Conservation (phyloP, 2,329 filamentous ascomycete genomes). For the Xylaria sp. region DNA sequence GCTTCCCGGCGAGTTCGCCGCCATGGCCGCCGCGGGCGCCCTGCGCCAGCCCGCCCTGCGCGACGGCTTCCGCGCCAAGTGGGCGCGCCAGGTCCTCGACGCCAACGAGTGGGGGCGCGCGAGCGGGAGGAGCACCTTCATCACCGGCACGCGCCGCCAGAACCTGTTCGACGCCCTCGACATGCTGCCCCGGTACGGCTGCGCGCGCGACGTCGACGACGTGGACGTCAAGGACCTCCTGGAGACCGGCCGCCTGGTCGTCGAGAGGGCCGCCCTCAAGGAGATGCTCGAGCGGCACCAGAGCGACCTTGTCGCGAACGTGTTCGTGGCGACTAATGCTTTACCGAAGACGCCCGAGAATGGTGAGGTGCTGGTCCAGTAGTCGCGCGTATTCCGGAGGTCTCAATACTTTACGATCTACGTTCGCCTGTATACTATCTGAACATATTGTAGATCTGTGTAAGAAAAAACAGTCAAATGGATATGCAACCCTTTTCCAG, state of each 20-base stretch:
- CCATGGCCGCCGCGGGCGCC: conserved; percentile 41
- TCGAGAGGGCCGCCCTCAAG: conserved; percentile 81
- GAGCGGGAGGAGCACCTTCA: conserved; percentile 73
- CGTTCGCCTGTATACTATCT: conserved; percentile 18
- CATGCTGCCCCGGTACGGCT: conserved; percentile 66
- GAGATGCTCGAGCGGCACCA: conserved; percentile 73
- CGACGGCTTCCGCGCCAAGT: conserved; percentile 62
- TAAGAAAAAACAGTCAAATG: neutral
- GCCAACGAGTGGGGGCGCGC: conserved; percentile 70
- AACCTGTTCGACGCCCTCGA: conserved; percentile 70
- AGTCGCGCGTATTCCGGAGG: conserved; percentile 4
- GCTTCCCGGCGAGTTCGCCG: conserved; percentile 53
- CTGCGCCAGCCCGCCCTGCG: conserved; percentile 50
- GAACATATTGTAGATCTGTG: neutral
- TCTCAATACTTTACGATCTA: neutral
- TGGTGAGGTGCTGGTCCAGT: conserved; percentile 36
- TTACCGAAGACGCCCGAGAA: conserved; percentile 24
- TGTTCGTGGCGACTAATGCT: conserved; percentile 47
- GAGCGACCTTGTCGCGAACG: conserved; percentile 60
- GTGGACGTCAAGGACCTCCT: conserved; percentile 96
- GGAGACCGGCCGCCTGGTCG: conserved; percentile 79
- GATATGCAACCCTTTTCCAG: neutral
- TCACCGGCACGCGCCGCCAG: conserved; percentile 64
- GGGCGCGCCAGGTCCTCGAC: conserved; percentile 69
- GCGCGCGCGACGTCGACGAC: conserved; percentile 70